Conservation (phyloP, 192 early-diverging fungal genomes). For the Phlyctochytrium arcticum region DNA sequence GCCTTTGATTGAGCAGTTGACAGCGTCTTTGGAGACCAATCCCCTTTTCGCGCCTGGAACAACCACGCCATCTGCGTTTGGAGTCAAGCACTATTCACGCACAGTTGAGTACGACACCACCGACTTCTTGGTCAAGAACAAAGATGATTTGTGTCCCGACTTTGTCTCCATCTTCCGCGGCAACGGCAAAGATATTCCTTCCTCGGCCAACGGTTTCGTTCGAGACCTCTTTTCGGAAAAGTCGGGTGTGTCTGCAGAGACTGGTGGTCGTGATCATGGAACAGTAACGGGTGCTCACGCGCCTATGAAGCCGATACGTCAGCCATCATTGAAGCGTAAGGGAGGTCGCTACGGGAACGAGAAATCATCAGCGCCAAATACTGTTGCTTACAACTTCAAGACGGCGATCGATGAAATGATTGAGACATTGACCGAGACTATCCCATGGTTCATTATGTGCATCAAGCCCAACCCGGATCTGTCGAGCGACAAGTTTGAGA, state of each 20-base stretch:
- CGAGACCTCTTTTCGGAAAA: conserved; percentile 67
- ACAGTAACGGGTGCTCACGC: conserved; percentile 74
- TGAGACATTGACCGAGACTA: conserved; percentile 70
- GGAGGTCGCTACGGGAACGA: conserved; percentile 21
- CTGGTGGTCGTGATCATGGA: conserved; percentile 67
- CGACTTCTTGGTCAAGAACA: conserved; percentile 76
- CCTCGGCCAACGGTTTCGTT: conserved; percentile 69
- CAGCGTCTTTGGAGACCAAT: conserved; percentile 14
- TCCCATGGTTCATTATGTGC: conserved; percentile 80
- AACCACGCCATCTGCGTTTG: conserved; percentile 48
- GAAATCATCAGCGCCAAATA: conserved; percentile 24
- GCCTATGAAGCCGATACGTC: conserved; percentile 65
- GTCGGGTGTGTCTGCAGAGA: conserved; percentile 67
- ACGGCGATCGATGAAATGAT: conserved; percentile 71
- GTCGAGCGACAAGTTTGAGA: conserved; percentile 50
- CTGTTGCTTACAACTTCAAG: conserved; percentile 48
- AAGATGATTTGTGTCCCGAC: conserved; percentile 65
- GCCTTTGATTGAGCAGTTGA: conserved; percentile 18
- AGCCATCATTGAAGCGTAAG: conserved; percentile 60
- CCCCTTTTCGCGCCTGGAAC: conserved; percentile 11
- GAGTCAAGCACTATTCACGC: conserved; percentile 71
- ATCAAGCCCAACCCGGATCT: conserved; percentile 64
- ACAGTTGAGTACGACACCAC: conserved; percentile 74
- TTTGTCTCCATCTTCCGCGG: conserved; percentile 77
- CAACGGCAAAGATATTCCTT: conserved; percentile 37